A percentile compares a stretch with the other conserved stretches of the same genome.
phyloP scores from a whole-genome alignment of 441 rosid species.

The Euphorbia schlechtendalii region DNA sequence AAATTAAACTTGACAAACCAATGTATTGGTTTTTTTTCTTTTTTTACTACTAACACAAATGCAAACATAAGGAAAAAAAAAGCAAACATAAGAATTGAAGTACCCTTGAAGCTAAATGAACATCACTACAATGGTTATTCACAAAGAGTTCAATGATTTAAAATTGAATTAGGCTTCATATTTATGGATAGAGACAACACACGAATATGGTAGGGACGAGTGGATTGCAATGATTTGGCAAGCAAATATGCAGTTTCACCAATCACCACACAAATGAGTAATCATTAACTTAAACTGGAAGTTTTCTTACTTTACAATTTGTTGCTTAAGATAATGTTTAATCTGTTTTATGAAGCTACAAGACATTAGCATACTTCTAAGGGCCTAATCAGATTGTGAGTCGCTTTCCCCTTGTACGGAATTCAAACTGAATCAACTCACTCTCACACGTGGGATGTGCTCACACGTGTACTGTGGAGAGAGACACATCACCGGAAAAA shows the following conservation, averaged over 20 bases:
- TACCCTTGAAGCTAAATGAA: too few species aligned
- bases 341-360: constrained; percentile 7
- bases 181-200: background rate
- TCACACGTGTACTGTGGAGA: background rate
- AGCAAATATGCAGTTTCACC: constrained; percentile 2
- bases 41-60: too few species aligned
- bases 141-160: too few species aligned
- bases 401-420: constrained; percentile 42
- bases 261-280: constrained; percentile 14
- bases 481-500: background rate
- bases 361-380: constrained; percentile 19
- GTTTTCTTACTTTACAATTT: constrained; percentile 29
- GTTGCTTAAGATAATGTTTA: constrained; percentile 28
- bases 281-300: constrained; percentile 24
- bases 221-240: too few species aligned
- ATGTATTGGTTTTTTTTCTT: too few species aligned
- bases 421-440: constrained; percentile 19
- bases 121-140: too few species aligned
- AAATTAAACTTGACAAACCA: too few species aligned
- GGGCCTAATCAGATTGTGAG: constrained; percentile 31
- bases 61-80: too few species aligned
- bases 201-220: too few species aligned
- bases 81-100: too few species aligned
- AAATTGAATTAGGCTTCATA: background rate
- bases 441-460: background rate